Base-by-base conservation (phyloP, 768 basidiomycete species). In the Podaxis sp. region DNA sequence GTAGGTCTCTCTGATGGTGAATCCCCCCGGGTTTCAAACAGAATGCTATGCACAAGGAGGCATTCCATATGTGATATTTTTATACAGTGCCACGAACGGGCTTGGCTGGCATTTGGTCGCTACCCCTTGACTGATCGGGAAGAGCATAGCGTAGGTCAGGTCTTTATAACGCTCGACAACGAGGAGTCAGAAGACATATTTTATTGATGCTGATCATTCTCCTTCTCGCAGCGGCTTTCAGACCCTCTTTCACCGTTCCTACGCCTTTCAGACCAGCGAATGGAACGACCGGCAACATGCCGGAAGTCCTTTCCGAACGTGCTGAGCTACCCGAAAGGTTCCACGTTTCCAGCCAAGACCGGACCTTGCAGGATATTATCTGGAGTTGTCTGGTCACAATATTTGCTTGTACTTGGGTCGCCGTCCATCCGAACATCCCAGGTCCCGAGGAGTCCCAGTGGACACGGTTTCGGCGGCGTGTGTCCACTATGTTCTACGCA, bases 341-440 rank as follows among this genome's bases (percentile, higher is more conserved):
- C 11, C 38, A 11, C 17, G 12, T 54, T 54, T 46, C 28, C 11
- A 11, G 19, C 15, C 28, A n/a, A 11, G 26, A 1, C 24, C 66
- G 68, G 2, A 54, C 15, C 39, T 13, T 39, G 12, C 57, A 57
- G 9, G 64, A 70, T n/a, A 65, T 70, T 39, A 33, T 70, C n/a
- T 68, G 63, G 67, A 65, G 66, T 26, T 70, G 68, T 36, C 39
- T 69, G 5, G 48, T 63, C 0, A 70, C 69, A 3, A 65, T 69
- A 9, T 67, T 68, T 13, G 65, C 65, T 0, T 70, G 66, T 49
- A 67, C 68, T 1, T 70, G 69, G 69, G 61, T 70, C 9, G 66
- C 69, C 0, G 66, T 67, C 9, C 69, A 70, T 42, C 69, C 66
- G 8, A 67, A 70, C 30, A 60, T 68, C 17, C 64, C 67, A 0